Conservation (phyloP, 192 early-diverging fungal genomes). For the Ramicandelaber brevisporus region DNA sequence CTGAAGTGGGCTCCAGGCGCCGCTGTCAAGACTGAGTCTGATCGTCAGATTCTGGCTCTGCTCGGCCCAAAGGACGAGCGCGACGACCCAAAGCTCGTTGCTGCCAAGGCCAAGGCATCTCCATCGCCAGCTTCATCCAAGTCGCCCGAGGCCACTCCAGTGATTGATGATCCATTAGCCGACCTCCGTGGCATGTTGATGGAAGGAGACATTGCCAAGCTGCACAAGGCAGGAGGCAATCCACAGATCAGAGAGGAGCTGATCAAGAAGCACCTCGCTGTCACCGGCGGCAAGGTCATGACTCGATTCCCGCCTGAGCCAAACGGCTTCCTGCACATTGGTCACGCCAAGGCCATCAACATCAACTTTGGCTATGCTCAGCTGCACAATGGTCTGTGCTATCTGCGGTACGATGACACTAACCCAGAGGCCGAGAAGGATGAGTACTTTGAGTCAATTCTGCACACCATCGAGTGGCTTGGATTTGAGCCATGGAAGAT, state of each 20-base stretch:
- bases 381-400: slow-evolving; percentile 65
- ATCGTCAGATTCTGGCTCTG: slow-evolving; percentile 52
- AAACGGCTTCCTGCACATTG: slow-evolving; percentile 96
- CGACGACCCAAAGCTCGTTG: slow-evolving; percentile 48
- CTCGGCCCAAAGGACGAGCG: slow-evolving; percentile 98
- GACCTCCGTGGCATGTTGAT: slow-evolving; percentile 44
- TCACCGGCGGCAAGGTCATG: slow-evolving; percentile 71
- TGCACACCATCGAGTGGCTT: slow-evolving; percentile 84
- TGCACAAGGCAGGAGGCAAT: slow-evolving; percentile 94
- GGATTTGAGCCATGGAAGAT: slow-evolving; percentile 79
- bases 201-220: slow-evolving; percentile 72
- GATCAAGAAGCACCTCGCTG: slow-evolving; percentile 70
- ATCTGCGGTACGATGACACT: slow-evolving; percentile 79
- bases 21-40: slow-evolving; percentile 68
- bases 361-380: slow-evolving; percentile 97
- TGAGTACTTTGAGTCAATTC: slow-evolving; percentile 82
- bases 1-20: slow-evolving; percentile 79
- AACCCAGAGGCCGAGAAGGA: slow-evolving; percentile 89
- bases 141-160: slow-evolving; percentile 4
- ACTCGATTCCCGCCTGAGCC: slow-evolving; percentile 99
- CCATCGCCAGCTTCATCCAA: too few relatives aligned
- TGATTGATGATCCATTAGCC: slow-evolving; percentile 21
- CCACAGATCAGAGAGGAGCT: slow-evolving; percentile 79
- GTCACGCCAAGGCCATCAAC: slow-evolving; percentile 99
- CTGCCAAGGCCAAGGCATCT: slow-evolving; percentile 18